Evolutionary conservation across 768 basidiomycete genomes (phyloP).

Genomic region (Pulveroboletus sp.): DNA sequence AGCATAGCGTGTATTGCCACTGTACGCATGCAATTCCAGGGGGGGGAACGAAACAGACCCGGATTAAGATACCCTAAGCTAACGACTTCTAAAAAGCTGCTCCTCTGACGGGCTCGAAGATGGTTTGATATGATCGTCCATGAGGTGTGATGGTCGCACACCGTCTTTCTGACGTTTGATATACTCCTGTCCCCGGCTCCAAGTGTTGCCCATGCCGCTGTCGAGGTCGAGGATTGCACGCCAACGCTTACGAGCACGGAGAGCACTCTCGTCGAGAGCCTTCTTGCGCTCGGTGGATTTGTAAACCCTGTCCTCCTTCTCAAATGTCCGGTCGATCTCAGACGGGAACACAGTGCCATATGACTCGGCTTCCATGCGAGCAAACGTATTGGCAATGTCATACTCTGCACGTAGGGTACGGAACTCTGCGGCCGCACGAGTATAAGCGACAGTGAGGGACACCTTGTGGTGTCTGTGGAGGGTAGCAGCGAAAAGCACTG

Average conservation of each 20-base stretch:
- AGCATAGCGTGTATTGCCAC: conserved; percentile 30
- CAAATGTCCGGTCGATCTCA: conserved; percentile 57
- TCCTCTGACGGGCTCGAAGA: conserved; percentile 21
- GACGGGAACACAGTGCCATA: conserved; percentile 66
- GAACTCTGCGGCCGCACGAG: conserved; percentile 76
- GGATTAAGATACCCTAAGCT: conserved; percentile 6
- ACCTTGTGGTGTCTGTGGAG: conserved; percentile 61
- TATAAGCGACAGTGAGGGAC: conserved; percentile 77
- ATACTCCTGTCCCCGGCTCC: conserved; percentile 75
- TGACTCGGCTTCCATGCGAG: conserved; percentile 72
- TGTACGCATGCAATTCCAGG: conserved; percentile 1
- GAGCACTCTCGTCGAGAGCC: conserved; percentile 53
- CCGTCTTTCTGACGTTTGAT: conserved; percentile 68
- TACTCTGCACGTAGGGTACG: conserved; percentile 82
- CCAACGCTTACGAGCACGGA: conserved; percentile 73
- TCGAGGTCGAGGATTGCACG: conserved; percentile 53
- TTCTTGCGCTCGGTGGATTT: conserved; percentile 54
- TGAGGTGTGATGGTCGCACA: conserved; percentile 60
- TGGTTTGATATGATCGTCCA: conserved; percentile 34
- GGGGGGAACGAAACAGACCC: background rate
- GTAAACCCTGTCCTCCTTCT: conserved; percentile 57
- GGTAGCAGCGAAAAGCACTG: conserved; percentile 74
- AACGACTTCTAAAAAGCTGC: conserved; percentile 18
- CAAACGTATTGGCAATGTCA: conserved; percentile 69
- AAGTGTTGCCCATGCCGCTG: conserved; percentile 40